These are phyloP conservation scores for Blastobotrys apis DNA, from an alignment of 1,139 yeast species.

Conservation along the genomic window DNA sequence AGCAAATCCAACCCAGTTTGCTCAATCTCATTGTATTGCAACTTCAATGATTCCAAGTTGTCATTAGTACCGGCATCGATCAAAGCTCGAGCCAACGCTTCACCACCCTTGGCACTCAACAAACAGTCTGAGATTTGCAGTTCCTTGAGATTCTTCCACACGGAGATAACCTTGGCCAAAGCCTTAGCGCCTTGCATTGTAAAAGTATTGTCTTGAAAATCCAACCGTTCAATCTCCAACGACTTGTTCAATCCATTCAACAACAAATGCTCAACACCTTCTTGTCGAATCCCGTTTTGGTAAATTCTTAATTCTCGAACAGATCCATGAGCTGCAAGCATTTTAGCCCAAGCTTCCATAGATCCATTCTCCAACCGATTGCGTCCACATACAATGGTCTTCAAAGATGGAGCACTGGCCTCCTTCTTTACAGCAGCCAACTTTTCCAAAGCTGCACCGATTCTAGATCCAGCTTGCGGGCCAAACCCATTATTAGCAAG, in stretches of 20 bases:
- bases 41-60: conserved; percentile 54
- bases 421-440: conserved; percentile 62
- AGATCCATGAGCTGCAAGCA: conserved; percentile 71
- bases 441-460: conserved; percentile 76
- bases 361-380: conserved; percentile 96
- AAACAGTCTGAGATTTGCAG: conserved; percentile 87
- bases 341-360: conserved; percentile 53
- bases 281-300: conserved; percentile 96
- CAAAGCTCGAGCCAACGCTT: conserved; percentile 42
- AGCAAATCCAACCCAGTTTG: conserved; percentile 57
- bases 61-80: conserved; percentile 30
- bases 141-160: conserved; percentile 61
- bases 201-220: conserved; percentile 92
- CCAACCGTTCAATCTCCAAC: conserved; percentile 60
- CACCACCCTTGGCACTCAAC: conserved; percentile 69
- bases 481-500: conserved; percentile 96
- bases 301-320: conserved; percentile 74
- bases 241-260: conserved; percentile 65
- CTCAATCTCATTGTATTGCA: conserved; percentile 89
- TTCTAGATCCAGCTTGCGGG: conserved; percentile 92
- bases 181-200: conserved; percentile 79
- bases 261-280: conserved; percentile 75
- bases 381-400: conserved; percentile 92
- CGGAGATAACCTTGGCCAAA: conserved; percentile 53
- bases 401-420: conserved; percentile 42